Base-by-base conservation (phyloP, 257 asterid species). In the Cynanchum wilfordii region DNA sequence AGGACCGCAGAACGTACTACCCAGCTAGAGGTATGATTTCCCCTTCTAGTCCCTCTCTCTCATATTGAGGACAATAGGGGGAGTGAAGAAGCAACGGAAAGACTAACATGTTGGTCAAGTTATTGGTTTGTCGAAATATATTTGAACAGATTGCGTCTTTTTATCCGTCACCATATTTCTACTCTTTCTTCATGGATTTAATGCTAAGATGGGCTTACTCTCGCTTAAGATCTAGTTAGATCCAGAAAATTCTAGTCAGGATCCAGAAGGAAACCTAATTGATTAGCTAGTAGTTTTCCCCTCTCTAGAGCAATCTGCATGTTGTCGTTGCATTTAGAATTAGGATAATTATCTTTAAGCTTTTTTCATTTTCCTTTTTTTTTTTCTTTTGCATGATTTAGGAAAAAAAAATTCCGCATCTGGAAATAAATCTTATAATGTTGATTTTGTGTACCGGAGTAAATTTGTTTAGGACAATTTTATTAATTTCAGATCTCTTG, bases 21-120 rank as follows among this genome's bases (percentile, higher is more conserved):
- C 65, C 93, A 87, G 81, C 77, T 87, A 75, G 82, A 89, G 99
- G 97, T 91, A 91, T 52, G 76, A 55, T 63, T 59, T 63, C 51
- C 19, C 10, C 36, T 17, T 25, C 30, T 3, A 0, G 58, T 51
- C 72, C 29, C 73, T 38, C 22, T 13, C 52, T 54, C 42, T 45
- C 2, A 19, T 20, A 1, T 0, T 7, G 54, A 36, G 45, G 17
- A 72, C 55, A 22, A 27, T 22, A 24, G 24, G 51, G 22, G 47
- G 19, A 7, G 19, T 50, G 29, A 59, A 68, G 19, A 30, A 59
- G 15, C 19, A 33, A 49, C 36, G 25, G 25, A 16, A 50, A 66
- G 62, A 51, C 33, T 60, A 10, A 65, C 19, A 40, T 30, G 17
- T 38, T 63, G 33, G 36, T 68, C n/a, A 4, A 47, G 70, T 56